Conservation (phyloP, 352 stramenopile genomes). For the Plasmopara halstedii region DNA sequence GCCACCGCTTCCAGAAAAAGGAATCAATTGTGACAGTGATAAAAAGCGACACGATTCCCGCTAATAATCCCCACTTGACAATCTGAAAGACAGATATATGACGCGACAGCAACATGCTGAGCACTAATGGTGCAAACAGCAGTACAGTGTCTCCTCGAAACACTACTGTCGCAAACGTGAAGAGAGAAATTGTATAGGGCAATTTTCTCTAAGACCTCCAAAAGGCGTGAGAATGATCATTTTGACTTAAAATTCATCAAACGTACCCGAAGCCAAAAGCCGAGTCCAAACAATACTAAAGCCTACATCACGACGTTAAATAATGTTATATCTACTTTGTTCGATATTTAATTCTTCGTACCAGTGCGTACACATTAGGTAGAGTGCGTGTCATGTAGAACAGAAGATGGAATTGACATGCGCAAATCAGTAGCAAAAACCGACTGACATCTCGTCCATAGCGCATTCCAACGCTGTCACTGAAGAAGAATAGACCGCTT, state of each 20-base stretch:
- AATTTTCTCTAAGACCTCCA: slow-evolving; percentile 19
- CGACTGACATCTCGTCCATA: slow-evolving; percentile 51
- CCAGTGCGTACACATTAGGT: slow-evolving; percentile 96
- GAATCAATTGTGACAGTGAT: slow-evolving; percentile 91
- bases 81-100: slow-evolving; percentile 70
- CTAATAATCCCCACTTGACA: slow-evolving; percentile 71
- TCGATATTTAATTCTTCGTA: slow-evolving; percentile 13
- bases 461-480: slow-evolving; percentile 37
- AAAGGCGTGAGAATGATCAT: not conserved
- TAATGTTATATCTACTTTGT: not conserved
- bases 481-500: slow-evolving; percentile 52
- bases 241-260: not conserved
- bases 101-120: slow-evolving; percentile 83
- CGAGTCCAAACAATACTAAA: slow-evolving; percentile 56
- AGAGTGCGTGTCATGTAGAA: slow-evolving; percentile 97
- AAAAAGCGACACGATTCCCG: slow-evolving; percentile 59
- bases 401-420: slow-evolving; percentile 95
- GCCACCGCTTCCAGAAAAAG: slow-evolving; percentile 89
- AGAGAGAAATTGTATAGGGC: slow-evolving; percentile 55
- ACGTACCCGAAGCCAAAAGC: slow-evolving; percentile 52
- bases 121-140: slow-evolving; percentile 89
- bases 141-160: slow-evolving; percentile 97
- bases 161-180: slow-evolving; percentile 91
- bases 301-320: slow-evolving; percentile 14
- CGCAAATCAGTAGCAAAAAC: slow-evolving; percentile 85